Percentiles rank a stretch among this genome's conserved stretches.
Conservation (phyloP, 2,329 filamentous ascomycete species). For the Malbranchea zuffiana region DNA sequence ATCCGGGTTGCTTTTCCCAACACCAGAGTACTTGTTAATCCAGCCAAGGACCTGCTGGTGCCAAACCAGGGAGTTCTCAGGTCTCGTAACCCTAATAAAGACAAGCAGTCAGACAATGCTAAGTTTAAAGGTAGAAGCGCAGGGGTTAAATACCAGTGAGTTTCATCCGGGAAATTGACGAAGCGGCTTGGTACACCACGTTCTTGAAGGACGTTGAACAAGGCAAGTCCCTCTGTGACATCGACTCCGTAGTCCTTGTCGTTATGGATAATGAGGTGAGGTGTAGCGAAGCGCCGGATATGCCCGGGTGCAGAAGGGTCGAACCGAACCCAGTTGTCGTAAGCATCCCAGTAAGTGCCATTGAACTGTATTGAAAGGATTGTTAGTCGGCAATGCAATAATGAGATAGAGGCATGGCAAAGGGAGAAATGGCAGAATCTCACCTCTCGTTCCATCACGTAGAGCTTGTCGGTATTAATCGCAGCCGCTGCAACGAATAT, state of each 20-base stretch:
- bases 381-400: conserved; percentile 9
- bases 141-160: conserved; percentile 39
- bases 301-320: conserved; percentile 49
- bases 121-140: not conserved
- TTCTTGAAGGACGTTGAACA: conserved; percentile 71
- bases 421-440: conserved; percentile 15
- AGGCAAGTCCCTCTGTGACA: conserved; percentile 64
- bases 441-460: conserved; percentile 41
- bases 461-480: conserved; percentile 42
- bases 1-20: conserved; percentile 21
- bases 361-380: conserved; percentile 29
- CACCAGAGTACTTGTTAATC: conserved; percentile 45
- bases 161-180: conserved; percentile 66
- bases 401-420: not conserved
- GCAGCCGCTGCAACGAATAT: conserved; percentile 55
- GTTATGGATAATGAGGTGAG: conserved; percentile 74
- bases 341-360: conserved; percentile 42
- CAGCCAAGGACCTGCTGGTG: conserved; percentile 73
- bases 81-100: conserved; percentile 58
- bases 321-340: conserved; percentile 56
- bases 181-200: conserved; percentile 63
- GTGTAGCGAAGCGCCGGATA: conserved; percentile 62
- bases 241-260: conserved; percentile 75
- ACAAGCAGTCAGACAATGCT: too few species aligned
- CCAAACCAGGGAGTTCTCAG: conserved; percentile 83